Conservation (phyloP, 1,139 yeast species). For the Debaryomyces subglobosus region DNA sequence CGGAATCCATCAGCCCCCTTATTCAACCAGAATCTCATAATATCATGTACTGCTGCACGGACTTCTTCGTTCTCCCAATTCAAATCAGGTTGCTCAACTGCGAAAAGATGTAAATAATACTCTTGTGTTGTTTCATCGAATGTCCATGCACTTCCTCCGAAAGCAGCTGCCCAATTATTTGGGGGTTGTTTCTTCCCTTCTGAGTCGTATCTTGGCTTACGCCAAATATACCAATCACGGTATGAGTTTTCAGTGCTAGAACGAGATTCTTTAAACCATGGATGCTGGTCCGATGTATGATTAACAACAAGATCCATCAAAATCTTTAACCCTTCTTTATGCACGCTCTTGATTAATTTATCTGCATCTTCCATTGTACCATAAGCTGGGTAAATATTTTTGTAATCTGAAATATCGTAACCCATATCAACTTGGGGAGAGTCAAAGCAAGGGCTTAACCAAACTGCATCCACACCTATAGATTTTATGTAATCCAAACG, state of each 20-base stretch:
- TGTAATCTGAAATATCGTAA: conserved; percentile 59
- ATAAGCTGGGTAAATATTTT: conserved; percentile 51
- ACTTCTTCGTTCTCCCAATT: conserved; percentile 61
- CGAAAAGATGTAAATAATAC: conserved; percentile 56
- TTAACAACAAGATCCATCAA: conserved; percentile 60
- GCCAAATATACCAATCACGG: conserved; percentile 67
- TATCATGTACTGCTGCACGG: conserved; percentile 53
- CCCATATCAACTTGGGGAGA: conserved; percentile 69
- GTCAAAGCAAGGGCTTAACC: conserved; percentile 62
- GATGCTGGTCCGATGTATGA: conserved; percentile 59
- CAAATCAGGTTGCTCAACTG: conserved; percentile 56
- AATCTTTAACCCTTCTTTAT: conserved; percentile 52
- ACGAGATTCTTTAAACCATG: conserved; percentile 60
- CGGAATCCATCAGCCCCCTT: conserved; percentile 62
- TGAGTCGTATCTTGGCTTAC: conserved; percentile 27
- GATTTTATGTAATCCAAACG: conserved; percentile 54
- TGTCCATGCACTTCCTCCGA: conserved; percentile 59
- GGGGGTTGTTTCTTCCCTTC: conserved; percentile 56
- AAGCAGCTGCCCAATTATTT: conserved; percentile 57
- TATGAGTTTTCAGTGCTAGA: conserved; percentile 53
- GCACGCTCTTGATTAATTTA: conserved; percentile 47
- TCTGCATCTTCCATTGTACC: conserved; percentile 59
- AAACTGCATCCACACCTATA: conserved; percentile 54
- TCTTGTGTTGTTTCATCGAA: conserved; percentile 55
- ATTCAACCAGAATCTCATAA: conserved; percentile 56